Evolutionary conservation across 495 filamentous ascomycete species (phyloP).

Genomic region (Aspergillus sclerotiicarbonarius): DNA sequence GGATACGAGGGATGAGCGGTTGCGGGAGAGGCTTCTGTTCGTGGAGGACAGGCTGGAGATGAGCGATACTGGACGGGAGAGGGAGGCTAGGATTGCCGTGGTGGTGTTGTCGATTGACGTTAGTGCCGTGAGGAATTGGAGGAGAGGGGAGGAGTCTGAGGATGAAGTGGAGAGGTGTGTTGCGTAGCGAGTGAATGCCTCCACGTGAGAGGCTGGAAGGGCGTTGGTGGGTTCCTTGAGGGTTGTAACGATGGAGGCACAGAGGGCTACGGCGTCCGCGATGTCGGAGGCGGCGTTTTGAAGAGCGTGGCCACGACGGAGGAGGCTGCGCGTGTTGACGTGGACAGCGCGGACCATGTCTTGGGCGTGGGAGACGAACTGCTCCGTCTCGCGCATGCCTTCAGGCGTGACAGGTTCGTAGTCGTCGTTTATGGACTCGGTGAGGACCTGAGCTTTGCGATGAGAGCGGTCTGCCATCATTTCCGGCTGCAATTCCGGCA

Average conservation of each 20-base stretch:
- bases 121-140: slow-evolving; percentile 69
- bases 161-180: slow-evolving; percentile 63
- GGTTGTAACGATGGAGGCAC: slow-evolving; percentile 53
- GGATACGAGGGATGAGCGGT: slow-evolving; percentile 63
- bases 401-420: slow-evolving; percentile 67
- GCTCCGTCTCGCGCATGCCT: slow-evolving; percentile 87
- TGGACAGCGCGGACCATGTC: slow-evolving; percentile 84
- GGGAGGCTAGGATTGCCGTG: slow-evolving; percentile 72
- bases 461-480: slow-evolving; percentile 86
- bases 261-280: slow-evolving; percentile 61
- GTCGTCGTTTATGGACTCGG: slow-evolving; percentile 85
- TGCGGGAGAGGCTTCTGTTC: slow-evolving; percentile 69
- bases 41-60: slow-evolving; percentile 66
- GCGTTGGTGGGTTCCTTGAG: slow-evolving; percentile 44
- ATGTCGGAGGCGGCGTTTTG: slow-evolving; percentile 55
- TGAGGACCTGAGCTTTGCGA: slow-evolving; percentile 76
- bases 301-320: slow-evolving; percentile 50
- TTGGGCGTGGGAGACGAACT: slow-evolving; percentile 84
- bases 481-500: slow-evolving; percentile 86
- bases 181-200: slow-evolving; percentile 71
- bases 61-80: slow-evolving; percentile 76
- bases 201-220: slow-evolving; percentile 64
- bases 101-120: slow-evolving; percentile 75
- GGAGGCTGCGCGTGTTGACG: slow-evolving; percentile 73
- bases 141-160: slow-evolving; percentile 65